Percentiles rank a stretch among this genome's conserved stretches.
Evolutionary conservation across 257 asterid species (phyloP).

Genomic region (Cynanchum wilfordii): DNA sequence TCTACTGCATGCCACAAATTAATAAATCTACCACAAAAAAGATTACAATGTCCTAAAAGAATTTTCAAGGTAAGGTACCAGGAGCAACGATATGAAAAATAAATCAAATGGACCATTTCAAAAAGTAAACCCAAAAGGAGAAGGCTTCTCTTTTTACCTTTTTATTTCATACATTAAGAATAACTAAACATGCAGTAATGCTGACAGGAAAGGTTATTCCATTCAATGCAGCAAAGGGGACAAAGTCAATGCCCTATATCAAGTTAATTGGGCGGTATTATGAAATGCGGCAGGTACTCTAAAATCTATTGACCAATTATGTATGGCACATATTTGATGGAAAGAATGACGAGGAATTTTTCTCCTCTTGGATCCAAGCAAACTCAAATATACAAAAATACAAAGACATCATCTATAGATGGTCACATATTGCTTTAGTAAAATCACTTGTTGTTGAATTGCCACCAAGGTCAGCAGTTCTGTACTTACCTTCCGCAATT

Average conservation of each 20-base stretch:
- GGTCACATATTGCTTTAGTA: conserved; percentile 82
- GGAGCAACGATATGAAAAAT: neutral
- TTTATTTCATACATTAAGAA: conserved; percentile 5
- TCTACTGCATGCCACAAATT: neutral
- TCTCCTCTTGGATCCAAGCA: conserved; percentile 3
- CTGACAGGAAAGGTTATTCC: neutral
- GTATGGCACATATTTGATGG: conserved; percentile 7
- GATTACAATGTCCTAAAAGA: neutral
- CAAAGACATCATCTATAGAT: conserved; percentile 33
- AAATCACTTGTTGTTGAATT: conserved; percentile 67
- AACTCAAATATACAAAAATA: conserved; percentile 22
- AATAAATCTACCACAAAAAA: neutral
- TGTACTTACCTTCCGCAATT: conserved; percentile 82
- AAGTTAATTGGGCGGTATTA: neutral
- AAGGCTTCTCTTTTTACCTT: too few relatives aligned
- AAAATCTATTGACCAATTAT: conserved; percentile 6
- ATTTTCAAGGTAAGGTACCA: neutral
- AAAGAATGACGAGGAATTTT: conserved; percentile 33
- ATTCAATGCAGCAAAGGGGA: neutral
- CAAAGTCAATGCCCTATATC: neutral
- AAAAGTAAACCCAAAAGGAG: too few relatives aligned
- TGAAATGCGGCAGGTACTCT: conserved; percentile 5
- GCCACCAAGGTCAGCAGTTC: conserved; percentile 97
- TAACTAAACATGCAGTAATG: neutral
- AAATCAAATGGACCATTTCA: neutral